A percentile compares a stretch with the other conserved stretches of the same genome.
phyloP scores from a whole-genome alignment of 345 rosid genomes.

The Laguncularia racemosa region DNA sequence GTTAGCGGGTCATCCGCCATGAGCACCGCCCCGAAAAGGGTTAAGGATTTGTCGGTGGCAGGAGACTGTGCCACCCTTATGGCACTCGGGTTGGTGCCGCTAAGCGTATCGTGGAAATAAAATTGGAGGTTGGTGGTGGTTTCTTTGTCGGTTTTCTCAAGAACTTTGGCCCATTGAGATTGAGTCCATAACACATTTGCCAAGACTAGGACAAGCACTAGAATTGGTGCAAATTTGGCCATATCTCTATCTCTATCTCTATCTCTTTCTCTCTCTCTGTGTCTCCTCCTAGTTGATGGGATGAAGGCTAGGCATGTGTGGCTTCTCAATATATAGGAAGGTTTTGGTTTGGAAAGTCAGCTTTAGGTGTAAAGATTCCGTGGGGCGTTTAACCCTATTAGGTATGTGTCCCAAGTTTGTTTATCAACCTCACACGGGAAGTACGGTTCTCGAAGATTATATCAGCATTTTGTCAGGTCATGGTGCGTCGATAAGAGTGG shows the following conservation, averaged over 20 bases:
- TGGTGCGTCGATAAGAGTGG: no score
- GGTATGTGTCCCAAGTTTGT: no score
- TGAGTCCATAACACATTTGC: constrained; percentile 20
- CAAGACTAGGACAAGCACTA: constrained; percentile 10
- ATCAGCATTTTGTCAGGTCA: no score
- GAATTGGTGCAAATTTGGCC: constrained; percentile 11
- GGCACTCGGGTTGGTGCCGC: constrained; percentile 49
- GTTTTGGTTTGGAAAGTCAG: no score
- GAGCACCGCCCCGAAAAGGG: constrained; percentile 35
- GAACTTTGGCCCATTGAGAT: background rate
- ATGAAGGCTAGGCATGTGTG: no score
- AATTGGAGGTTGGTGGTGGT: constrained; percentile 49
- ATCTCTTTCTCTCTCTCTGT: no score
- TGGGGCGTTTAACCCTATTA: no score
- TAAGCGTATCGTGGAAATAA: constrained; percentile 60
- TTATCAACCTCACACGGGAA: no score
- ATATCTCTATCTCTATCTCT: constrained; percentile 4
- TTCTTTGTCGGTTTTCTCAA: constrained; percentile 1
- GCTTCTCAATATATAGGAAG: no score
- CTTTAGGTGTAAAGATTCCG: no score
- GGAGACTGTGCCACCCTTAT: constrained; percentile 38
- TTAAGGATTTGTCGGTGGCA: constrained; percentile 32
- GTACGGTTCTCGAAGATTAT: no score
- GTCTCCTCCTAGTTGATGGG: no score
- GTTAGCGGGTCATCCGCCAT: constrained; percentile 59